Evolutionary conservation across 2,329 filamentous ascomycete genomes (phyloP).

Genomic region (Tolypocladium inflatum): DNA sequence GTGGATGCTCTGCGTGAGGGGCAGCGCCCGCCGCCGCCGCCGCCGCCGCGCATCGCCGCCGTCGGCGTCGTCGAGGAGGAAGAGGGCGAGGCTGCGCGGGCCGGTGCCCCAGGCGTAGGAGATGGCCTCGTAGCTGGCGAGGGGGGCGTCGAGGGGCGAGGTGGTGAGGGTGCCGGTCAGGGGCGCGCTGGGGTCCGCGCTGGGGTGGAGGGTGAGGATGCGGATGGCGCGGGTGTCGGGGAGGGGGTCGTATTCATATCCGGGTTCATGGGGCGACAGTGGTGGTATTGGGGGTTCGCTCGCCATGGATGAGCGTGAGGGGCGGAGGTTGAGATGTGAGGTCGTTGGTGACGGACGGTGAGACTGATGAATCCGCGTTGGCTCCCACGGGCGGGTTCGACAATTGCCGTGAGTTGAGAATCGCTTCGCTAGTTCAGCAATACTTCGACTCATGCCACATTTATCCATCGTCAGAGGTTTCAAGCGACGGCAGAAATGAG

Average conservation of each 20-base stretch:
- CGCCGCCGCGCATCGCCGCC: not conserved
- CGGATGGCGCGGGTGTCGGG: slow-evolving; percentile 13
- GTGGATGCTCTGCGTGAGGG: slow-evolving; percentile 19
- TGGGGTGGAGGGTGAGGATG: slow-evolving; percentile 21
- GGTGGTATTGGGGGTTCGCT: not conserved
- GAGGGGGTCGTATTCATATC: slow-evolving; percentile 14
- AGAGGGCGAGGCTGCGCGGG: slow-evolving; percentile 7
- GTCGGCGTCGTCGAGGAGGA: slow-evolving; percentile 13
- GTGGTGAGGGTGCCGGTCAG: slow-evolving; percentile 15
- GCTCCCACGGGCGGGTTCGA: not conserved
- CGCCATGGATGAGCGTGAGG: not conserved
- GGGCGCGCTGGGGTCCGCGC: slow-evolving; percentile 14
- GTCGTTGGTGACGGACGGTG: not conserved
- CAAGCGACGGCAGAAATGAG: not conserved
- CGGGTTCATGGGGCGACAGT: not conserved
- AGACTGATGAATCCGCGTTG: not conserved
- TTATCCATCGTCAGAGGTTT: not conserved
- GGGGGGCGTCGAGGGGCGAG: slow-evolving; percentile 12
- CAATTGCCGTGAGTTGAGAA: not conserved
- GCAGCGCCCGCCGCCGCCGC: slow-evolving; percentile 4
- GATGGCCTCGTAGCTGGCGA: slow-evolving; percentile 19
- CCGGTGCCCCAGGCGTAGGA: slow-evolving; percentile 26
- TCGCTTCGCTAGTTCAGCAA: not conserved
- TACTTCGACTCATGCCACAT: not conserved
- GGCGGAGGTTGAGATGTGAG: not conserved